phyloP scores from a whole-genome alignment of 768 basidiomycete species.

The Boletus subcaerulescens region DNA sequence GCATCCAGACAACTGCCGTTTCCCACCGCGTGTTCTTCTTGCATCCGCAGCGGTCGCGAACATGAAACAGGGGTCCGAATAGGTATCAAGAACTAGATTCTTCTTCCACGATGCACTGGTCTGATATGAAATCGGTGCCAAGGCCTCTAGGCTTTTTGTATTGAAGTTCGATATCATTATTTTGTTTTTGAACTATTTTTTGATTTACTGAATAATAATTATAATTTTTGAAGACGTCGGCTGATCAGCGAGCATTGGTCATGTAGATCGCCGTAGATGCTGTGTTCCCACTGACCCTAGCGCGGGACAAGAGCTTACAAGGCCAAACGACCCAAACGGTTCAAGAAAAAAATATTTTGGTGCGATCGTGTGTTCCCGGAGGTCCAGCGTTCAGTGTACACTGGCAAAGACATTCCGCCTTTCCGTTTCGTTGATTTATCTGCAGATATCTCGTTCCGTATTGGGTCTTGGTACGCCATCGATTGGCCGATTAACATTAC shows the following conservation, averaged over 20 bases:
- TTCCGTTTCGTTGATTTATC: too few relatives aligned
- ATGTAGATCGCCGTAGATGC: constrained; percentile 12
- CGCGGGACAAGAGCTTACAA: not conserved
- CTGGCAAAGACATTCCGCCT: too few relatives aligned
- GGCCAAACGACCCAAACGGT: not conserved
- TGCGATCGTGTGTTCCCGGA: too few relatives aligned
- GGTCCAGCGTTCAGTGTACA: too few relatives aligned
- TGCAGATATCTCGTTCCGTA: too few relatives aligned
- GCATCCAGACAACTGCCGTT: not conserved
- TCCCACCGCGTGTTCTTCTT: constrained; percentile 6
- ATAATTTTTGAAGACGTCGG: not conserved
- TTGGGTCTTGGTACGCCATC: too few relatives aligned
- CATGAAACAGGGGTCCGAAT: constrained; percentile 20
- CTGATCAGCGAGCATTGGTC: constrained; percentile 13
- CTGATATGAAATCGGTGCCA: constrained; percentile 23
- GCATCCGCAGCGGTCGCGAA: constrained; percentile 5
- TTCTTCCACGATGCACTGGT: constrained; percentile 3
- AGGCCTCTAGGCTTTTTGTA: not conserved
- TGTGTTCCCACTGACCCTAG: not conserved
- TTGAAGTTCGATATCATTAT: not conserved
- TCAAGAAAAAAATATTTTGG: not conserved
- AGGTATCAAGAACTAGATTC: not conserved
- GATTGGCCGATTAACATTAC: too few relatives aligned
- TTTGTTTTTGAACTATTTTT: not conserved
- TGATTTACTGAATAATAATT: not conserved